These are phyloP conservation scores for Podaxis sp. DNA, from an alignment of 768 basidiomycete species.

Conservation along the genomic window DNA sequence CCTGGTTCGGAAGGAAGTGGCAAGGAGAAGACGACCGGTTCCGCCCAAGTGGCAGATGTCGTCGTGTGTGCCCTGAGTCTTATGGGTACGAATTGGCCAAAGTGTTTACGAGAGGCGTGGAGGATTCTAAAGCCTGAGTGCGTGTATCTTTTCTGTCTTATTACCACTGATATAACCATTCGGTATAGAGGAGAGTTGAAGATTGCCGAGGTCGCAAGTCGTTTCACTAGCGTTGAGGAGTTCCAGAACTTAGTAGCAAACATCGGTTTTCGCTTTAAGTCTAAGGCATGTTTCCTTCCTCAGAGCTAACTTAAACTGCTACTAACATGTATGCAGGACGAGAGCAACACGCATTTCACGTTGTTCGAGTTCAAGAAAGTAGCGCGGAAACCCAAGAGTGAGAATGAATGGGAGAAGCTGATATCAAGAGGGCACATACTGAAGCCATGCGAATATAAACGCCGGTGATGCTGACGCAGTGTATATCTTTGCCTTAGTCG, in stretches of 20 bases:
- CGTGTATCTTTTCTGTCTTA: conserved; percentile 26
- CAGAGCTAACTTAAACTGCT: neutral
- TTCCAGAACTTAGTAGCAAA: conserved; percentile 64
- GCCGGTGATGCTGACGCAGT: conserved; percentile 49
- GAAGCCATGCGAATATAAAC: conserved; percentile 93
- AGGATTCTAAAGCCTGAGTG: conserved; percentile 83
- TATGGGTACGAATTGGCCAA: conserved; percentile 98
- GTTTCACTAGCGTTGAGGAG: conserved; percentile 66
- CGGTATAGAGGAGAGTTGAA: conserved; percentile 69
- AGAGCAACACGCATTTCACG: conserved; percentile 81
- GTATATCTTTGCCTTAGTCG: neutral
- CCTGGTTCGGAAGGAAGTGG: conserved; percentile 69
- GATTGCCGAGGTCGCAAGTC: conserved; percentile 88
- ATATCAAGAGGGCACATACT: conserved; percentile 55
- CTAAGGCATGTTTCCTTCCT: conserved; percentile 52
- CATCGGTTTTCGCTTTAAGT: conserved; percentile 72
- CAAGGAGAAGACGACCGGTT: conserved; percentile 41
- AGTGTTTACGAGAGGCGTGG: conserved; percentile 86
- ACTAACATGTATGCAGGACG: conserved; percentile 51
- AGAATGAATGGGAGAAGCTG: conserved; percentile 62
- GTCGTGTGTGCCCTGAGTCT: conserved; percentile 93
- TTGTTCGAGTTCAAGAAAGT: conserved; percentile 79
- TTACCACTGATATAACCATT: neutral
- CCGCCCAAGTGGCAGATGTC: conserved; percentile 84
- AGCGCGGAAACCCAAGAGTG: conserved; percentile 41